Evolutionary conservation across 768 basidiomycete species (phyloP).

Genomic region (Rickenella mellea): DNA sequence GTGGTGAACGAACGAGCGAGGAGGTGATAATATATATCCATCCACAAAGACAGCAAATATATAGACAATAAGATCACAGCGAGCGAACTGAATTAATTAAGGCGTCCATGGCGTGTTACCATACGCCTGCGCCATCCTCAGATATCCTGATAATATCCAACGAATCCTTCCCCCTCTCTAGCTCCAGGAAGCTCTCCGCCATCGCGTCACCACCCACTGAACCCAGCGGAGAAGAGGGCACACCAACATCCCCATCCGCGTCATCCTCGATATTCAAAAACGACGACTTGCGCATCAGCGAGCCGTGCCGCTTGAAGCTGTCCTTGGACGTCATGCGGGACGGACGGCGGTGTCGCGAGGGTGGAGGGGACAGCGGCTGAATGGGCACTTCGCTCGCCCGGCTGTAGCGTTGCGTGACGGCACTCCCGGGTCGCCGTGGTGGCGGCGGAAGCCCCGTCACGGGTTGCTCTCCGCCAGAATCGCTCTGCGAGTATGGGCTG

Average conservation of each 20-base stretch:
- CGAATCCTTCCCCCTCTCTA: slow-evolving; percentile 27
- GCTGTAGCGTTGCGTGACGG: slow-evolving; percentile 3
- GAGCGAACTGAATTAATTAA: no score
- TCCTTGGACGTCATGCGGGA: slow-evolving; percentile 20
- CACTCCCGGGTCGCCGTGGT: slow-evolving; percentile 26
- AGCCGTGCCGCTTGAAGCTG: slow-evolving; percentile 33
- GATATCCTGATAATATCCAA: slow-evolving; percentile 27
- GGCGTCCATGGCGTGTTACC: no score
- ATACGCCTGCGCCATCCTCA: no score
- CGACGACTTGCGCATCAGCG: slow-evolving; percentile 58
- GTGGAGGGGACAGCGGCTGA: slow-evolving; percentile 28
- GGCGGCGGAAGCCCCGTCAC: slow-evolving; percentile 38
- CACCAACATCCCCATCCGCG: slow-evolving; percentile 7
- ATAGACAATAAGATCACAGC: no score
- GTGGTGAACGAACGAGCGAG: no score
- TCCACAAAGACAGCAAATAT: no score
- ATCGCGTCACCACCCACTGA: slow-evolving; percentile 5
- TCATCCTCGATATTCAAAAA: slow-evolving; percentile 57
- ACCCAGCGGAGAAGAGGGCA: not conserved
- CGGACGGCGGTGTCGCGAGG: slow-evolving; percentile 18
- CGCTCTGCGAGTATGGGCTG: not conserved
- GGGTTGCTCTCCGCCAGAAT: slow-evolving; percentile 3
- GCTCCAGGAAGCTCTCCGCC: slow-evolving; percentile 31
- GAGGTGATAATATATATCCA: no score
- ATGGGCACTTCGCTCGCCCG: slow-evolving; percentile 21